Percentiles rank a stretch among this genome's conserved stretches.
Conservation (phyloP, 345 rosid species). For the Clausena lansium region DNA sequence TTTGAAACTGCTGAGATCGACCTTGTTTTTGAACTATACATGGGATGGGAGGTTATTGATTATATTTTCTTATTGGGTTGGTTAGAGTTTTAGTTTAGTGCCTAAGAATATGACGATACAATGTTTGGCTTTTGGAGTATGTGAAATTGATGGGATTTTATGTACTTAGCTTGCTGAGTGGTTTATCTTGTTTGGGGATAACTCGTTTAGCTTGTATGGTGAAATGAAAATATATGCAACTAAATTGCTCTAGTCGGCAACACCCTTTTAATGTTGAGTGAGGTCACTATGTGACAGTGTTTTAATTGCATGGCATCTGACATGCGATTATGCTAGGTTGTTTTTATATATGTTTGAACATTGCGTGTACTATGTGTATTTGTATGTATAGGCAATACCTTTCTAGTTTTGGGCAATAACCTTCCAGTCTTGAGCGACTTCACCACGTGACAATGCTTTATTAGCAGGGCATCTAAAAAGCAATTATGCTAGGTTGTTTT, state of each 20-base stretch:
- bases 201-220: not conserved
- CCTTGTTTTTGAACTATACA: not conserved
- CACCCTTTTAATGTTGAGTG: not conserved
- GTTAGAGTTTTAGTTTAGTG: not conserved
- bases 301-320: not conserved
- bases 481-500: not conserved
- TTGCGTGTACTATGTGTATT: not conserved
- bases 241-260: not conserved
- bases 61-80: not conserved
- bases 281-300: not conserved
- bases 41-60: not conserved
- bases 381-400: not conserved
- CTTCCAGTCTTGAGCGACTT: not conserved
- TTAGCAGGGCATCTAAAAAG: not conserved
- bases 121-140: not conserved
- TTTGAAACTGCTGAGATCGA: not conserved
- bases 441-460: not conserved
- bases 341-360: not conserved
- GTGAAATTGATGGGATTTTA: not conserved
- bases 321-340: not conserved
- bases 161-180: not conserved
- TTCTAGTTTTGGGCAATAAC: not conserved
- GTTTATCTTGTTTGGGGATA: not conserved
- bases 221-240: not conserved
- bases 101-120: not conserved